A percentile compares a stretch with the other conserved stretches of the same genome.
Evolutionary conservation across 2,329 filamentous ascomycete species (phyloP).

Genomic region (Ascochyta viciae-villosae): DNA sequence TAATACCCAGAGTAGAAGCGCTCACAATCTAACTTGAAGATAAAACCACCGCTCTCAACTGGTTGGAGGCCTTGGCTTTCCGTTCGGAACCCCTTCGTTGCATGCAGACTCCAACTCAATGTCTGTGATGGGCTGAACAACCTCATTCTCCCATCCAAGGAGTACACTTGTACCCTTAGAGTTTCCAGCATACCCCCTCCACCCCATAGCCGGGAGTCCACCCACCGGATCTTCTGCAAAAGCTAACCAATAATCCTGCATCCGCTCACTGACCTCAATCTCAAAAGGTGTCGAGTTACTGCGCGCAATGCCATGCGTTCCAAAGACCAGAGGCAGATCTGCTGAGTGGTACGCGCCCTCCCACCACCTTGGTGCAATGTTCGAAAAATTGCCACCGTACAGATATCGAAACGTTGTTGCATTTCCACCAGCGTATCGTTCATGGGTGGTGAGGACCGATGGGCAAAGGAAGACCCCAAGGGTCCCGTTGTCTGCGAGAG

Average conservation of each 20-base stretch:
- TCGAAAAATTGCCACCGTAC: conserved; percentile 46
- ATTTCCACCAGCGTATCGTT: conserved; percentile 30
- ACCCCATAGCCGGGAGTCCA: no score
- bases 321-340: conserved; percentile 46
- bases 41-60: no score
- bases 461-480: conserved; percentile 40
- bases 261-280: no score
- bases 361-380: conserved; percentile 42
- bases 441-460: conserved; percentile 34
- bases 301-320: conserved; percentile 36
- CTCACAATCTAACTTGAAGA: no score
- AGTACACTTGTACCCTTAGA: conserved; percentile 27
- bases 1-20: no score
- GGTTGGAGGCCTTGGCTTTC: conserved; percentile 1
- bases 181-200: conserved; percentile 6
- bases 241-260: no score
- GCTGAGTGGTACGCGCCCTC: conserved; percentile 45
- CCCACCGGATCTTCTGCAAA: no score
- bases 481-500: conserved; percentile 27
- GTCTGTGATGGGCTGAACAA: conserved; percentile 23
- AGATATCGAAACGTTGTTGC: conserved; percentile 46
- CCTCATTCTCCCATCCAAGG: conserved; percentile 24
- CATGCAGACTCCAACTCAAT: conserved; percentile 28
- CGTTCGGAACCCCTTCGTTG: conserved; percentile 13
- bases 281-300: conserved; percentile 23